Evolutionary conservation across 352 stramenopile species (phyloP).

Genomic region (Pythium insidiosum): DNA sequence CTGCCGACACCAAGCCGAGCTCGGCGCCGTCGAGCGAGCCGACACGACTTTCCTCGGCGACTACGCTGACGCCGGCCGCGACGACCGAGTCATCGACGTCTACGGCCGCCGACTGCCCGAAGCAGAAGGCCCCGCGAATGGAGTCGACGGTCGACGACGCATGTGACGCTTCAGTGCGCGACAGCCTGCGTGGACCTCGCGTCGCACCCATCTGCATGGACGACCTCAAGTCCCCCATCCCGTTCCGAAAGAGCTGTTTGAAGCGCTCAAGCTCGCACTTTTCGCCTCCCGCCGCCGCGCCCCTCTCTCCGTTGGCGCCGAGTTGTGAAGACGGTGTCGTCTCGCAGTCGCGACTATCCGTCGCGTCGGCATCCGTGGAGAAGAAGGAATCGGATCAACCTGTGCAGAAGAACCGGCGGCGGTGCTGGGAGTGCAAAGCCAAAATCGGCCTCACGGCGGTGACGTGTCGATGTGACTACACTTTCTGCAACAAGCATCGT

Average conservation of each 20-base stretch:
- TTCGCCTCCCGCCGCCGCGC: conserved; percentile 22
- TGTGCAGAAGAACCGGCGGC: conserved; percentile 82
- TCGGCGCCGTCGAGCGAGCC: neutral
- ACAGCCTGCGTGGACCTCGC: conserved; percentile 17
- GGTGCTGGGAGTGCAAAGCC: conserved; percentile 83
- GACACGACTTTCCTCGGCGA: conserved; percentile 6
- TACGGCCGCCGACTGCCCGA: conserved; percentile 20
- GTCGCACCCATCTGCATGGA: conserved; percentile 39
- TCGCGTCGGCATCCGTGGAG: conserved; percentile 7
- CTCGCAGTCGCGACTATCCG: neutral
- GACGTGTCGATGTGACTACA: conserved; percentile 85
- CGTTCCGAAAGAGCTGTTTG: conserved; percentile 60
- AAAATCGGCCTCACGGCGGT: conserved; percentile 85
- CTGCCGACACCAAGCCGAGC: conserved; percentile 20
- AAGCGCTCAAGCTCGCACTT: conserved; percentile 64
- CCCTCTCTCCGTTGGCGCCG: conserved; percentile 2
- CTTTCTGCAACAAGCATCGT: conserved; percentile 86
- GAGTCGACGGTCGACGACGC: conserved; percentile 13
- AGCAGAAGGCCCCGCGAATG: conserved; percentile 20
- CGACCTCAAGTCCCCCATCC: conserved; percentile 37
- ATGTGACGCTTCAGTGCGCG: neutral
- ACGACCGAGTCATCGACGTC: conserved; percentile 24
- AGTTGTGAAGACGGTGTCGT: conserved; percentile 8
- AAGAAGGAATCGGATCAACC: conserved; percentile 11
- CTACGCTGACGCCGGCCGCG: too few relatives aligned